Evolutionary conservation across 495 filamentous ascomycete genomes (phyloP).

Genomic region (Terfezia claveryi): DNA sequence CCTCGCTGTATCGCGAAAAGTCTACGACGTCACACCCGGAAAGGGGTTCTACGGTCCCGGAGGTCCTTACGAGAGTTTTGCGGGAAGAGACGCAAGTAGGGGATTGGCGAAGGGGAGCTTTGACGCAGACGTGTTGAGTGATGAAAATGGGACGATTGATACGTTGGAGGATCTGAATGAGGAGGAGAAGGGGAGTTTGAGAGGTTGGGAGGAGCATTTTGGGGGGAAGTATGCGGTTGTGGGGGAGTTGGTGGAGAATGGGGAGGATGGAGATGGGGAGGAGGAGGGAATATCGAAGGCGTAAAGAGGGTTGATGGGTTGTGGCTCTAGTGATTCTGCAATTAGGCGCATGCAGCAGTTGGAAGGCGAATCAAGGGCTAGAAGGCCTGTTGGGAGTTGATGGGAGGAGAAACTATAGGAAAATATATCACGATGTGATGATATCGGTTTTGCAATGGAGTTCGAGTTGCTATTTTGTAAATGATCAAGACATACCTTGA

Average conservation of each 20-base stretch:
- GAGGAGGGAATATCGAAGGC: neutral
- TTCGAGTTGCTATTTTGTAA: no score
- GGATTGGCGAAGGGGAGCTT: constrained; percentile 85
- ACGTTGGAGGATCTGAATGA: constrained; percentile 46
- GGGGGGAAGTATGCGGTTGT: constrained; percentile 83
- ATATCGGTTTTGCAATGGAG: no score
- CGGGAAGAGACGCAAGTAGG: constrained; percentile 77
- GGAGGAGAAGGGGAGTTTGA: constrained; percentile 64
- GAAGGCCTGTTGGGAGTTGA: no score
- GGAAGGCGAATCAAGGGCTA: no score
- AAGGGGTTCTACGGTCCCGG: constrained; percentile 85
- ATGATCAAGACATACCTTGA: no score
- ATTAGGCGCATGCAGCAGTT: no score
- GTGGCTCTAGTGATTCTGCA: no score
- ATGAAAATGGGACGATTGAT: constrained; percentile 61
- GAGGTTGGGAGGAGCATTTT: constrained; percentile 85
- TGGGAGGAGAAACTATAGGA: no score
- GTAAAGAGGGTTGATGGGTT: no score
- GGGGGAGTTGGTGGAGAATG: constrained; percentile 63
- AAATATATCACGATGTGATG: no score
- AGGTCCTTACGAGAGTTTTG: constrained; percentile 84
- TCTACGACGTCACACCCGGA: constrained; percentile 73
- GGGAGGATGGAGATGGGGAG: constrained; percentile 31
- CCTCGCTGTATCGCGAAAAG: constrained; percentile 58
- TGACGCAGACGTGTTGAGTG: constrained; percentile 88